Conservation (phyloP, 2,329 filamentous ascomycete species). For the Cadophora gregata region DNA sequence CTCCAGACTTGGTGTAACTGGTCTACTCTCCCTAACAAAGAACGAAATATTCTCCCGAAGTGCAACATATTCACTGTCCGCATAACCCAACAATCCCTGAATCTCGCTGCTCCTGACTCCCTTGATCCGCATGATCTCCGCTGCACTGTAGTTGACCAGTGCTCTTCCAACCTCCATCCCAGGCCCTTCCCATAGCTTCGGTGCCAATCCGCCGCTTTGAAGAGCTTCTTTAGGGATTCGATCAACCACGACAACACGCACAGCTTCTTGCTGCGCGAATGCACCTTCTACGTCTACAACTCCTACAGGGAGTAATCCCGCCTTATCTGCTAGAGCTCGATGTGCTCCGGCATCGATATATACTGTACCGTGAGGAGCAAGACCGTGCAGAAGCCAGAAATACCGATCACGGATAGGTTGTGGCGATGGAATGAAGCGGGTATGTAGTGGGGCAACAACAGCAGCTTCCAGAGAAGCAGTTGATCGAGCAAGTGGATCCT, state of each 20-base stretch:
- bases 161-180: conserved; percentile 83
- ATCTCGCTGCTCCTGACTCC: conserved; percentile 86
- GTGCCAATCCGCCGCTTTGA: conserved; percentile 38
- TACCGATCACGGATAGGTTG: conserved; percentile 90
- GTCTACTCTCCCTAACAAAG: conserved; percentile 42
- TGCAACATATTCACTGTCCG: conserved; percentile 93
- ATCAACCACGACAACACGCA: conserved; percentile 82
- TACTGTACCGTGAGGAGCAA: conserved; percentile 86
- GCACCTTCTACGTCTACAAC: conserved; percentile 86
- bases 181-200: conserved; percentile 56
- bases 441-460: conserved; percentile 73
- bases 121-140: conserved; percentile 83
- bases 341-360: conserved; percentile 94
- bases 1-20: conserved; percentile 41
- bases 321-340: conserved; percentile 79
- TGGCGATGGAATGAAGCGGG: conserved; percentile 84
- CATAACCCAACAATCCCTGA: conserved; percentile 80
- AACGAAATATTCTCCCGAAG: conserved; percentile 87
- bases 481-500: conserved; percentile 45
- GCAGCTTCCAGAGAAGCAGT: conserved; percentile 49
- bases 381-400: conserved; percentile 96
- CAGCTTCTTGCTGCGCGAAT: conserved; percentile 92
- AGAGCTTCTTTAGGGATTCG: conserved; percentile 43
- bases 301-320: conserved; percentile 88
- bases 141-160: conserved; percentile 89